Percentiles rank a stretch among this genome's conserved stretches.
Evolutionary conservation across 1,284 basidiomycete species (phyloP).

Genomic region (Naganishia sp.): DNA sequence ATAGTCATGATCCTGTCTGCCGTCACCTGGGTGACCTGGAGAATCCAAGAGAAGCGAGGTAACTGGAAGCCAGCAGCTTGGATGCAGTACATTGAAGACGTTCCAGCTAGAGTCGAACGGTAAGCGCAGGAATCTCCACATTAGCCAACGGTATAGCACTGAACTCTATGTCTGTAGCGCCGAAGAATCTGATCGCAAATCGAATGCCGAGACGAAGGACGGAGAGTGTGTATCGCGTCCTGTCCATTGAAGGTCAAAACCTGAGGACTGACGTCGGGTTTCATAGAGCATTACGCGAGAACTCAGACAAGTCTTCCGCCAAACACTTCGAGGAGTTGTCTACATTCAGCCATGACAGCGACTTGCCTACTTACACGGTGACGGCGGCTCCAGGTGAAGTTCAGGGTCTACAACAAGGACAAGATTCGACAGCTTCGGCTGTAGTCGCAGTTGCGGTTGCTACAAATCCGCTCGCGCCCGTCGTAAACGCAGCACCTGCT

Average conservation of each 20-base stretch:
- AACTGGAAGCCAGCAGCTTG: slow-evolving; percentile 17
- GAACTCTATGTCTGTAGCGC: background rate
- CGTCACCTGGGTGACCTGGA: slow-evolving; percentile 41
- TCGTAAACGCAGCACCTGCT: too few species aligned
- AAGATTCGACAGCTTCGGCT: too few species aligned
- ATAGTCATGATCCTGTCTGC: slow-evolving; percentile 35
- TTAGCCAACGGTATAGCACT: background rate
- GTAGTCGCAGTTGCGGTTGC: too few species aligned
- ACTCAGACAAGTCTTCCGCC: background rate
- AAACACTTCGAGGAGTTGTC: background rate
- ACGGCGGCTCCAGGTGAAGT: background rate
- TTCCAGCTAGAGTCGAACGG: background rate
- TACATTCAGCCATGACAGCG: background rate
- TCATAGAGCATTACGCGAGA: too few species aligned
- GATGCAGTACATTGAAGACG: slow-evolving; percentile 8
- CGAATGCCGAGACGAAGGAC: background rate
- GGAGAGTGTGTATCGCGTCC: background rate
- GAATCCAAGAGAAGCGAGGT: slow-evolving; percentile 14
- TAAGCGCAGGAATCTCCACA: background rate
- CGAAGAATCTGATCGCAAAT: too few species aligned
- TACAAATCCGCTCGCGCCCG: too few species aligned
- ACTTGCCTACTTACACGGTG: background rate
- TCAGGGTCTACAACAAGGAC: too few species aligned
- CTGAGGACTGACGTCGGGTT: too few species aligned
- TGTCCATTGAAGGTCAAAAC: too few species aligned